A percentile compares a stretch with the other conserved stretches of the same genome.
These are phyloP conservation scores for Aegilops umbellulata DNA, from an alignment of 176 grass and related monocot genomes.

Conservation along the genomic window DNA sequence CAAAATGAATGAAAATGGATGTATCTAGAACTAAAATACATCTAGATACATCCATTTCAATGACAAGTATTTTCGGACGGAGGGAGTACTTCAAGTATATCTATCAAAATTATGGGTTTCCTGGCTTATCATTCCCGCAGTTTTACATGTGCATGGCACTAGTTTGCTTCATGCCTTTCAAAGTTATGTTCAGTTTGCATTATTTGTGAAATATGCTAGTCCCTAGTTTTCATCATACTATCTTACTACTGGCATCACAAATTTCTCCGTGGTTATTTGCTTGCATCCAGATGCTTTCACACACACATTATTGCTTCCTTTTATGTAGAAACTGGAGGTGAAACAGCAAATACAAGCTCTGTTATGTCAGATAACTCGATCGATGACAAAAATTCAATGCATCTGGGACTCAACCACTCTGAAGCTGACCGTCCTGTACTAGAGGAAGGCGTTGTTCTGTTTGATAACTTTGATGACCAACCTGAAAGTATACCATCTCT, in stretches of 20 bases:
- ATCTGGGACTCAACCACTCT: background rate
- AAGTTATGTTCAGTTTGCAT: slow-evolving; percentile 10
- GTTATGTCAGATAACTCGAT: slow-evolving; percentile 38
- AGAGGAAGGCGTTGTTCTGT: slow-evolving; percentile 18
- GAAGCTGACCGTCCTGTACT: slow-evolving; percentile 17
- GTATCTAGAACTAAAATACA: too few relatives aligned
- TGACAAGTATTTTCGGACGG: too few relatives aligned
- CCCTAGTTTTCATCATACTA: background rate
- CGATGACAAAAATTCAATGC: slow-evolving; percentile 1
- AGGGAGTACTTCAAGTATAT: background rate
- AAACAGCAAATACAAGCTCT: slow-evolving; percentile 36
- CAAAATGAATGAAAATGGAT: too few relatives aligned
- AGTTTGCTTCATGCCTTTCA: slow-evolving; percentile 9
- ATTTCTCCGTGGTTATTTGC: background rate
- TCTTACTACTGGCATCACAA: background rate
- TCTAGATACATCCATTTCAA: too few relatives aligned
- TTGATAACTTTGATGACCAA: slow-evolving; percentile 13
- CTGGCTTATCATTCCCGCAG: background rate
- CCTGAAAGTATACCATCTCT: slow-evolving; percentile 45
- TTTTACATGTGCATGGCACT: background rate
- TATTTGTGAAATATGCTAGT: background rate
- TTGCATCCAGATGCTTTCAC: slow-evolving; percentile 19
- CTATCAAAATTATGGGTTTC: background rate
- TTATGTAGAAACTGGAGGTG: slow-evolving; percentile 55
- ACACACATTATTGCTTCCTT: background rate